phyloP scores from a whole-genome alignment of 106 monocot genomes.

The Phalaenopsis aphrodite region DNA sequence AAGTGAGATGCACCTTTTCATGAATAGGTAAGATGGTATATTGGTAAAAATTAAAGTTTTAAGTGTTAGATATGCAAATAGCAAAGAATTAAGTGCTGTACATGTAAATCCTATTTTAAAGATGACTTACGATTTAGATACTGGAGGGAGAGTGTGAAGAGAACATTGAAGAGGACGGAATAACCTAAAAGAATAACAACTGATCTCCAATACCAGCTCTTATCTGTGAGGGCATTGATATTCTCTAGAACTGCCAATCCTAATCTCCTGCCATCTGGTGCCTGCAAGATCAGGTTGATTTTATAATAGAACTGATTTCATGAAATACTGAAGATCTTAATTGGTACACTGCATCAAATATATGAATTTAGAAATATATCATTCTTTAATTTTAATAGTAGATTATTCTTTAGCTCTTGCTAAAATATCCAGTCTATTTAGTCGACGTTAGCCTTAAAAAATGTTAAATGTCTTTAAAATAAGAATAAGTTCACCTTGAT shows the following conservation, averaged over 20 bases:
- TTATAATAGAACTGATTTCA: neutral
- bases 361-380: neutral
- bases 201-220: conserved; percentile 84
- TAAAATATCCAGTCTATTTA: neutral
- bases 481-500: too few relatives aligned
- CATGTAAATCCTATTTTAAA: too few relatives aligned
- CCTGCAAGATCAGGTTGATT: neutral
- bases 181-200: conserved; percentile 37
- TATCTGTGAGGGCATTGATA: conserved; percentile 36
- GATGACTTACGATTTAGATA: conserved; percentile 48
- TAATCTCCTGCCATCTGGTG: conserved; percentile 27
- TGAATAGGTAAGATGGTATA: too few relatives aligned
- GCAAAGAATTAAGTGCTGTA: too few relatives aligned
- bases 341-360: neutral
- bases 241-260: conserved; percentile 45
- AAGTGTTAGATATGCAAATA: too few relatives aligned
- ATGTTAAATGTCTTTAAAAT: too few relatives aligned
- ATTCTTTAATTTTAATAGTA: neutral
- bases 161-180: neutral
- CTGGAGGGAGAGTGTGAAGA: conserved; percentile 34
- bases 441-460: neutral
- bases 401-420: neutral
- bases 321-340: neutral
- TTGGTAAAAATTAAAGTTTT: too few relatives aligned
- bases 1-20: too few relatives aligned